phyloP scores from a whole-genome alignment of 2,329 filamentous ascomycete species.

The Ceratocystis colombiana region DNA sequence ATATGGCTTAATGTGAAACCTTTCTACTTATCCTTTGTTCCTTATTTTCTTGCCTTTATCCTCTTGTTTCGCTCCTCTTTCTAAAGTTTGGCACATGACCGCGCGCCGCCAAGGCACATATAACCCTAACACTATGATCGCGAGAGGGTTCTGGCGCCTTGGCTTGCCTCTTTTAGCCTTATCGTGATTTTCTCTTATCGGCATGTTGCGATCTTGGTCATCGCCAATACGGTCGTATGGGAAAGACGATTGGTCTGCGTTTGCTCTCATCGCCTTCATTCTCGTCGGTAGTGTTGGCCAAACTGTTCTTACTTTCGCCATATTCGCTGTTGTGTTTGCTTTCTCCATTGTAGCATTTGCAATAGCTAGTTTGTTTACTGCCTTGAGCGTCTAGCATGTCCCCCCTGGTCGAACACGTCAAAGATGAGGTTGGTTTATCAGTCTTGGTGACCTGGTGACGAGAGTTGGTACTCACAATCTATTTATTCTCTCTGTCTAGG shows the following conservation, averaged over 20 bases:
- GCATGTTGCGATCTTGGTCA: slow-evolving; percentile 11
- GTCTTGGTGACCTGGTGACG: background rate
- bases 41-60: background rate
- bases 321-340: background rate
- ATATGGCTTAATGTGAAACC: background rate
- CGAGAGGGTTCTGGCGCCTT: slow-evolving; percentile 10
- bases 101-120: background rate
- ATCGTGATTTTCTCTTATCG: slow-evolving; percentile 15
- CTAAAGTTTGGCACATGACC: background rate
- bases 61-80: background rate
- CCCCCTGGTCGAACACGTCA: slow-evolving; percentile 21
- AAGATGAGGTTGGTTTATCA: slow-evolving; percentile 25
- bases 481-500: slow-evolving; percentile 33
- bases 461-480: slow-evolving; percentile 10
- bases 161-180: slow-evolving; percentile 9
- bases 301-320: background rate
- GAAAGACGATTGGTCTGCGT: background rate
- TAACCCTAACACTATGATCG: slow-evolving; percentile 7
- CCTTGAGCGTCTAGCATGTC: slow-evolving; percentile 10
- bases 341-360: background rate
- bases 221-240: background rate
- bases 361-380: background rate
- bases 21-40: background rate
- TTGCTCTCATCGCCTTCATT: background rate
- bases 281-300: slow-evolving; percentile 1